A percentile compares a stretch with the other conserved stretches of the same genome.
These are phyloP conservation scores for Ambispora gerdemannii DNA, from an alignment of 192 early-diverging fungal genomes.

Conservation along the genomic window DNA sequence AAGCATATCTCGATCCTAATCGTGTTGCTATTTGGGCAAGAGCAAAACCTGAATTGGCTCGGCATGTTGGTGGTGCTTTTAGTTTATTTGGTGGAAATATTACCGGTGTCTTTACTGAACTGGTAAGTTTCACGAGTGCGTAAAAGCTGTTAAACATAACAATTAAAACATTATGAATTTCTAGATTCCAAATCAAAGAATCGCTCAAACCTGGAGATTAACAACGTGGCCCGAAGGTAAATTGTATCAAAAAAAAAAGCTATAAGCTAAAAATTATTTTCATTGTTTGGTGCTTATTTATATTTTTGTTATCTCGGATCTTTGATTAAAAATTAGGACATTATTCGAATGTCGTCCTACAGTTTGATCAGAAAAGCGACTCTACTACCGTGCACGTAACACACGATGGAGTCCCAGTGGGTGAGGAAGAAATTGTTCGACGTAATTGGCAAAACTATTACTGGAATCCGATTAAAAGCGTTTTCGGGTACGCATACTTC, in stretches of 20 bases:
- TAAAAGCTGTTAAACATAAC: slow-evolving; percentile 12
- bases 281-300: neutral
- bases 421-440: slow-evolving; percentile 80
- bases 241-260: neutral
- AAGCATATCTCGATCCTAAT: slow-evolving; percentile 71
- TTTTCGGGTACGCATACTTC: slow-evolving; percentile 77
- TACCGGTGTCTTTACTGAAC: slow-evolving; percentile 69
- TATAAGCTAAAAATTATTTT: neutral
- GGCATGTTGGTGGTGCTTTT: slow-evolving; percentile 62
- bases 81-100: slow-evolving; percentile 88
- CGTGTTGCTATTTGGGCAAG: slow-evolving; percentile 81
- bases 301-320: neutral
- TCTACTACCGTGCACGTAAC: slow-evolving; percentile 65
- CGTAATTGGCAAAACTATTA: slow-evolving; percentile 91
- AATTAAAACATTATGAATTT: neutral
- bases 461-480: slow-evolving; percentile 87
- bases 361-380: slow-evolving; percentile 67
- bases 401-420: slow-evolving; percentile 84
- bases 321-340: slow-evolving; percentile 49
- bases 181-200: slow-evolving; percentile 61
- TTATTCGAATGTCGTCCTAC: slow-evolving; percentile 76
- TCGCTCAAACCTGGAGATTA: slow-evolving; percentile 84
- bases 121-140: slow-evolving; percentile 43
- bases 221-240: slow-evolving; percentile 76
- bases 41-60: slow-evolving; percentile 59